Evolutionary conservation across 306 rosid species (phyloP).

Genomic region (Urtica urens): DNA sequence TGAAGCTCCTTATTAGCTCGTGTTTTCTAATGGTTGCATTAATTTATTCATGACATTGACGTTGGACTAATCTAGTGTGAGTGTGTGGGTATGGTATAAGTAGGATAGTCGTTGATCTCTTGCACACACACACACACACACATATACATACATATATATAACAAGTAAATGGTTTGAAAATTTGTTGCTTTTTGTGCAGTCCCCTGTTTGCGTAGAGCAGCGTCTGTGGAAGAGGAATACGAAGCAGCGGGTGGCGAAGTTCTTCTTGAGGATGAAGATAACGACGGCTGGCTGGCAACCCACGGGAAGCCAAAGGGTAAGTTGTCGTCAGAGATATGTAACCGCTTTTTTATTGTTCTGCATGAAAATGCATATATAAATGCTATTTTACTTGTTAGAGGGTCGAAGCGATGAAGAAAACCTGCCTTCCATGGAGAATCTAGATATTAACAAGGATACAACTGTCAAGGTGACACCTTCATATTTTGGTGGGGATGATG

Average conservation of each 20-base stretch:
- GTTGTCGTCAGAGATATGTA: neutral
- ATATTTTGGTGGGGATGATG: slow-evolving; percentile 55
- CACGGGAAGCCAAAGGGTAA: slow-evolving; percentile 89
- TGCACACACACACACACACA: neutral
- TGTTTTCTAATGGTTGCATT: no score
- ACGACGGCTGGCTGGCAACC: slow-evolving; percentile 96
- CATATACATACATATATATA: neutral
- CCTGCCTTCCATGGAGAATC: slow-evolving; percentile 76
- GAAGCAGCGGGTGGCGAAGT: slow-evolving; percentile 96
- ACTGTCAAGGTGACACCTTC: slow-evolving; percentile 34
- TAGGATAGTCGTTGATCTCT: neutral
- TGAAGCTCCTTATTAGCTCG: no score
- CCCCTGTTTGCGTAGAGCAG: slow-evolving; percentile 89
- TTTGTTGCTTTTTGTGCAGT: slow-evolving; percentile 31
- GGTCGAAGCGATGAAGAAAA: slow-evolving; percentile 66
- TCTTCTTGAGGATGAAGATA: slow-evolving; percentile 81
- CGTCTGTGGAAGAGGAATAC: slow-evolving; percentile 86
- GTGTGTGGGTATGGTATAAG: no score
- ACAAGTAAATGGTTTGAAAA: neutral
- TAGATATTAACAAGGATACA: slow-evolving; percentile 55
- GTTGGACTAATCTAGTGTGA: no score
- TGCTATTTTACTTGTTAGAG: slow-evolving; percentile 19
- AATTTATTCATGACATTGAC: no score
- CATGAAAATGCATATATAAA: neutral
- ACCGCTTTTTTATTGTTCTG: neutral